Evolutionary conservation across 2,329 filamentous ascomycete genomes (phyloP), one percentile per base, ranked within the genome.

Genomic region (Arachnopeziza araneosa): DNA sequence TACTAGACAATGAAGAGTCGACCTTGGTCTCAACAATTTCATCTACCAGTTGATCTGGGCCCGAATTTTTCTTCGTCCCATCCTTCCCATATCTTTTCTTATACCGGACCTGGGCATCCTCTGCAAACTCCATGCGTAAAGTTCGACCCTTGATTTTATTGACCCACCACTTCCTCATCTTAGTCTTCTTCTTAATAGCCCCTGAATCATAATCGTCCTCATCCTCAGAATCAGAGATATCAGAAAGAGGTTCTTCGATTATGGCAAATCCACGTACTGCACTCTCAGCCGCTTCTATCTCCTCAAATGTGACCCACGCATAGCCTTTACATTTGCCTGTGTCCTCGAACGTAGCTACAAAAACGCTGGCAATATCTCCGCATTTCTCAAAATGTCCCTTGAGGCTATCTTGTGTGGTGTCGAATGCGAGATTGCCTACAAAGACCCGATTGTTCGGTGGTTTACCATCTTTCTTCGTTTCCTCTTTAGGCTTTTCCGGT

Each of bases 321-420:
- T 89, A 99, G 21, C 95, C 96, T 78, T 98, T 98, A 79, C 95
- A 99, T 78, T 98, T 99, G 51, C 95, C 95, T 22, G 88, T 88
- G 74, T 99, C 96, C 75, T 98, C 91, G 72, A 99, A 99, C 0
- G 93, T 96, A 2, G 95, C 95, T 66, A 98, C 80, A 76, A 96
- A 93, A 65, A 91, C 83, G 77, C 90, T 90, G 57, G 87, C 84
- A 63, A 98, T 85, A 63, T 87, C 81, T 55, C 95, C 95, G 72
- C 93, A 98, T 73, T 88, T 90, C 54, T 82, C 82, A 74, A 96
- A 98, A 72, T 96, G 91, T 64, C 87, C 81, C 66, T 85, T 80
- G 55, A 99, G 75, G 68, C 91, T 86, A 58, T 96, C 91, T 68
- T 93, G 89, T 7, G 87, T 92, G 4, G 86, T 85, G 70, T 90